phyloP scores from a whole-genome alignment of 1,284 basidiomycete species.

The Cutaneotrichosporon spelunceum region DNA sequence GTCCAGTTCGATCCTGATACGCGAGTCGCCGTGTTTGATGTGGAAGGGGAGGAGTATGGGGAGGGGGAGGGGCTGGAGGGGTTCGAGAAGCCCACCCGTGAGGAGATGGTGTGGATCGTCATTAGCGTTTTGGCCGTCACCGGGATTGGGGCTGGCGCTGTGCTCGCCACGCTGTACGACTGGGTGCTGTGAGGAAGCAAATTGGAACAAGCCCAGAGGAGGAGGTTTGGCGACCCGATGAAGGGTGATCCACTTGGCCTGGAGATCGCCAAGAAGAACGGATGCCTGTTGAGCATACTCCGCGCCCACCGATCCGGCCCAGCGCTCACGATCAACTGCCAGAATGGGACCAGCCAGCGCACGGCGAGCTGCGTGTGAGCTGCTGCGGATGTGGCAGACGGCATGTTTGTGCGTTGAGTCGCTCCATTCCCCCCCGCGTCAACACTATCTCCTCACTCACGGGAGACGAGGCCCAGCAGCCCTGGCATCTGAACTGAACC shows the following conservation, averaged over 20 bases:
- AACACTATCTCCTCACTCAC: no score
- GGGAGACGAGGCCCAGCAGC: no score
- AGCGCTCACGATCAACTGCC: no score
- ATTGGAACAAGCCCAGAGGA: neutral
- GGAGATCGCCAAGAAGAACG: neutral
- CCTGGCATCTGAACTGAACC: no score
- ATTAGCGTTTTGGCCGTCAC: constrained; percentile 29
- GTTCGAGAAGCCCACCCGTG: constrained; percentile 36
- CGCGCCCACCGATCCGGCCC: neutral
- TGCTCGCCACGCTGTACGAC: constrained; percentile 44
- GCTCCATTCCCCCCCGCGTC: no score
- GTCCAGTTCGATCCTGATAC: constrained; percentile 15
- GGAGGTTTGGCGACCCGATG: neutral
- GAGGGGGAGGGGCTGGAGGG: constrained; percentile 22
- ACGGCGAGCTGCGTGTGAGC: no score
- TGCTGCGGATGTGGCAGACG: no score
- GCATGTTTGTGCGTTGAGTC: no score
- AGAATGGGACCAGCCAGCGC: no score
- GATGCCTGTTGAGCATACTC: neutral
- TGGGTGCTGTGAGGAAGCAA: constrained; percentile 35
- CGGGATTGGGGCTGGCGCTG: constrained; percentile 36
- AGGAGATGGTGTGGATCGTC: constrained; percentile 34
- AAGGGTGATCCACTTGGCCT: neutral
- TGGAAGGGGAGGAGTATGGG: constrained; percentile 5
- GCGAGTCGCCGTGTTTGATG: constrained; percentile 8